A percentile compares a stretch with the other conserved stretches of the same genome.
Conservation (phyloP, 164 flowering plant species). For the Annona cherimola region DNA sequence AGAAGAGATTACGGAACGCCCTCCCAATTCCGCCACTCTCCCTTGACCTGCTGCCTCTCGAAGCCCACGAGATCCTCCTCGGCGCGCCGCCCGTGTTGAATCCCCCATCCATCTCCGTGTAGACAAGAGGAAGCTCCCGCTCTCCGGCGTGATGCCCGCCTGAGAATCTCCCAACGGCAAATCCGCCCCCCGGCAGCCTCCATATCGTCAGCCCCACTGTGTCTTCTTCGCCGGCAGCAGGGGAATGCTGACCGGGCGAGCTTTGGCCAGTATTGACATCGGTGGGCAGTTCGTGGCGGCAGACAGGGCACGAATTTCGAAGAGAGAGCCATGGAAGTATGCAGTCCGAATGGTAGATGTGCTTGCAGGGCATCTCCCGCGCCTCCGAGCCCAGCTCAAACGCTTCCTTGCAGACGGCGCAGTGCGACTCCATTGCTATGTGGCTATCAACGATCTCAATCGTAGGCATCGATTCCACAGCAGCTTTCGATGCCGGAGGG, state of each 20-base stretch:
- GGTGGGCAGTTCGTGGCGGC: slow-evolving; percentile 61
- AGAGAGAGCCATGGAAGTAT: slow-evolving; percentile 74
- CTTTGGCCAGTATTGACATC: slow-evolving; percentile 19
- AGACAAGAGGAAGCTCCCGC: slow-evolving; percentile 60
- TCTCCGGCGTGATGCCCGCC: slow-evolving; percentile 45
- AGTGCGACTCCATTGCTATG: slow-evolving; percentile 39
- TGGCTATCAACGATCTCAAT: slow-evolving; percentile 38
- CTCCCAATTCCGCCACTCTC: slow-evolving; percentile 46
- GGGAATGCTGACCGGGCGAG: slow-evolving; percentile 16
- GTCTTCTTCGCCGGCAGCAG: slow-evolving; percentile 26
- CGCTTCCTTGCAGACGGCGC: slow-evolving; percentile 64
- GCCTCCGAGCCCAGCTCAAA: slow-evolving; percentile 58
- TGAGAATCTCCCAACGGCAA: slow-evolving; percentile 73
- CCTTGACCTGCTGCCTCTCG: slow-evolving; percentile 32
- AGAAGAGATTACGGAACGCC: slow-evolving; percentile 37
- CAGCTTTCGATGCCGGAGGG: slow-evolving; percentile 68
- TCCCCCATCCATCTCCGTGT: slow-evolving; percentile 72
- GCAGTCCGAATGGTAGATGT: slow-evolving; percentile 70
- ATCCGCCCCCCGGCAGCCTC: slow-evolving; percentile 85
- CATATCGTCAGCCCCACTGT: slow-evolving; percentile 62
- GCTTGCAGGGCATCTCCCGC: slow-evolving; percentile 82
- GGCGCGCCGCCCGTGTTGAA: slow-evolving; percentile 34
- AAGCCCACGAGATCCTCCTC: slow-evolving; percentile 47
- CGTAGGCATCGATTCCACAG: slow-evolving; percentile 67
- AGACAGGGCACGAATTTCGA: slow-evolving; percentile 73